Evolutionary conservation across 305 asterid genomes (phyloP), one percentile per base, ranked within the genome.

Genomic region (Fraxinus sp.): DNA sequence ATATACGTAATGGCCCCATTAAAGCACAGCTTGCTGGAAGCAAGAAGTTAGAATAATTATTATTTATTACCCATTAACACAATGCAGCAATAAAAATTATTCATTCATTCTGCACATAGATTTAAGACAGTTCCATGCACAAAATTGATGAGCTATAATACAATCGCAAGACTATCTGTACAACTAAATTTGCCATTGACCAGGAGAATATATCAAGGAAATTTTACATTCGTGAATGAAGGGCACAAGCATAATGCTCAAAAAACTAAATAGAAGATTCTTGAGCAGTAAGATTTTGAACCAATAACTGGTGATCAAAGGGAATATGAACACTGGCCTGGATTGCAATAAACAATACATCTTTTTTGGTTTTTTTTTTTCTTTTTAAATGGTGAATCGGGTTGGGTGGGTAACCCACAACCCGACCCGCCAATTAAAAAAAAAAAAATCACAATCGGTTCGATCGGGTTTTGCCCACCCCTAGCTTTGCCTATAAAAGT

Each of bases 311-410:
- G 86, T 91, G 97, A 80, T 96, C 94, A 77, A 59, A 92, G 32
- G 99, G 92, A 83, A 94, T 97, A 85, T 96, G 95, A 78, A 96
- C 90, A 84, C 86, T 91, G 80, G 97, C 98, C 86, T 93, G 97
- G 81, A 96, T 91, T 41, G 98, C 94, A 86, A 94, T 87, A 82
- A 96, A 30, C 32, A 30, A 30, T 30, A 30, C 32, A 30, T 30
- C 3, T 30, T 30, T 30, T 30, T 30, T n/a, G n/a, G 32, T 3
- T 30, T 30, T 30, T 30, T 30, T 30, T 30, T 30, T 30, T 30
- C 32, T 30, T 30, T 30, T 30, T 30, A 30, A 30, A 2, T 30
- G 32, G 32, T 3, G 32, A 3, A 0, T 30, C 32, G 3, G 32
- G 30, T 28, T 28, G 30, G 30, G 30, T 26, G 30, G 30, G 30